phyloP scores from a whole-genome alignment of 345 rosid species.

The Corymbia maculata region DNA sequence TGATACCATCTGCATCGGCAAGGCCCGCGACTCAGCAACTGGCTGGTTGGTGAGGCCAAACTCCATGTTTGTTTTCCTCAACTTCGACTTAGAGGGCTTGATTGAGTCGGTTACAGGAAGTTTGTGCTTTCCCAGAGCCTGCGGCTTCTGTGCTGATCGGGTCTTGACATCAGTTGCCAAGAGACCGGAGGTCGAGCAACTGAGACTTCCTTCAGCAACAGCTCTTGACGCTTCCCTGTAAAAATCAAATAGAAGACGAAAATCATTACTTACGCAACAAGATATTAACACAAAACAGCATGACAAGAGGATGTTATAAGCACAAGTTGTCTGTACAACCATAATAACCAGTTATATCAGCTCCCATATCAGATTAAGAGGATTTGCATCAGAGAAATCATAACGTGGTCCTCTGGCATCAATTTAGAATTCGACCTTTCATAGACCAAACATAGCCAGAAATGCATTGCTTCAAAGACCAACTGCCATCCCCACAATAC shows the following conservation, averaged over 20 bases:
- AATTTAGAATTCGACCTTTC: background rate
- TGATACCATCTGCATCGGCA: conserved; percentile 6
- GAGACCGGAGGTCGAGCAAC: conserved; percentile 59
- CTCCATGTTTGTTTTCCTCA: conserved; percentile 41
- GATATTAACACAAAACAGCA: background rate
- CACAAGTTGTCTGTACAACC: background rate
- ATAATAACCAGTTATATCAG: background rate
- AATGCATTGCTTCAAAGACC: background rate
- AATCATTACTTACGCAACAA: background rate
- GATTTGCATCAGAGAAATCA: background rate
- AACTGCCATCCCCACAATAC: background rate
- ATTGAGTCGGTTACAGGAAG: conserved; percentile 31
- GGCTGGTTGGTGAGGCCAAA: conserved; percentile 16
- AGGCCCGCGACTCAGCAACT: conserved; percentile 13
- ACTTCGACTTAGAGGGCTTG: conserved; percentile 56
- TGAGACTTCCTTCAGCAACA: conserved; percentile 37
- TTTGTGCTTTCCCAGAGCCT: conserved; percentile 76
- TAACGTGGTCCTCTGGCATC: background rate
- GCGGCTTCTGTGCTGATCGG: conserved; percentile 35
- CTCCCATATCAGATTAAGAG: background rate
- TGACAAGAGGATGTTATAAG: background rate
- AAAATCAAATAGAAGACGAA: background rate
- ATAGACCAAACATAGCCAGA: background rate
- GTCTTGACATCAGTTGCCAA: conserved; percentile 48
- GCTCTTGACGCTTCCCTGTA: conserved; percentile 62